phyloP scores from a whole-genome alignment of 441 rosid species.

The Geranium incanum region DNA sequence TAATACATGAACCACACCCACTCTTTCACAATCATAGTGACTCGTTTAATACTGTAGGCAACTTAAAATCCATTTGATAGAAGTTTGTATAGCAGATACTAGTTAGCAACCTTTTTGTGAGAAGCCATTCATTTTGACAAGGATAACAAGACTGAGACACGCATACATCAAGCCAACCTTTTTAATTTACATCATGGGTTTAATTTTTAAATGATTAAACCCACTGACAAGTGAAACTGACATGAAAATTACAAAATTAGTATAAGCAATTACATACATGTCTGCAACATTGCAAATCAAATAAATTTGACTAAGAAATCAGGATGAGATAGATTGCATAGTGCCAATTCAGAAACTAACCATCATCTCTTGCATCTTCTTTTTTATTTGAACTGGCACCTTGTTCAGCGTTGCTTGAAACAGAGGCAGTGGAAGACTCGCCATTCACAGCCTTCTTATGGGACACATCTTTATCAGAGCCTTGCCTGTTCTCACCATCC shows the following conservation, averaged over 20 bases:
- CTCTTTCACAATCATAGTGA: background rate
- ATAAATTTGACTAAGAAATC: background rate
- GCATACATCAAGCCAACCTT: background rate
- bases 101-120: background rate
- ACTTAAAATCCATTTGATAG: background rate
- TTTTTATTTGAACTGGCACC: slow-evolving; percentile 42
- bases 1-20: background rate
- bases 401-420: slow-evolving; percentile 38
- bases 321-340: background rate
- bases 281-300: background rate
- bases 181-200: background rate
- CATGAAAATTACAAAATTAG: background rate
- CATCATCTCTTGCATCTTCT: slow-evolving; percentile 34
- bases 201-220: background rate
- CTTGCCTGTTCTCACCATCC: slow-evolving; percentile 36
- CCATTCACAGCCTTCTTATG: slow-evolving; percentile 33
- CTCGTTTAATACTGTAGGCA: background rate
- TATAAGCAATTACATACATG: background rate
- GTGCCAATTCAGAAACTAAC: slow-evolving; percentile 22
- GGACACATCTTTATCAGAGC: slow-evolving; percentile 37
- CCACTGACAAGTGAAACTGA: background rate
- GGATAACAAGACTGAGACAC: background rate
- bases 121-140: too few relatives aligned
- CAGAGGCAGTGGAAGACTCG: slow-evolving; percentile 45
- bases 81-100: background rate